Percentiles rank a stretch among this genome's conserved stretches.
These are phyloP conservation scores for Mikania micrantha DNA, from an alignment of 129 eudicot genomes.

Conservation along the genomic window DNA sequence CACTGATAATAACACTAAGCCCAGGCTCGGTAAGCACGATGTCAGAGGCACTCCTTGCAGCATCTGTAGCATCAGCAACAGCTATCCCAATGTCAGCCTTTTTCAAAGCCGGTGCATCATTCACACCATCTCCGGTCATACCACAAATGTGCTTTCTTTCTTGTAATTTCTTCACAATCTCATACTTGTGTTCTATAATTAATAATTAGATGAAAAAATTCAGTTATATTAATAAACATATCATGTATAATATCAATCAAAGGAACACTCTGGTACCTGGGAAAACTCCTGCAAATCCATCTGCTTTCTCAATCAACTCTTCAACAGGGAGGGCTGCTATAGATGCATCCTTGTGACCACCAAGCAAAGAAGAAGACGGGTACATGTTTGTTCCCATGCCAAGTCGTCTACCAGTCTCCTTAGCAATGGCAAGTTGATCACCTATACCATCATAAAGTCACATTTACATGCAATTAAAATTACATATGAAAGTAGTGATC, in stretches of 20 bases:
- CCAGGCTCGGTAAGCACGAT: constrained; percentile 89
- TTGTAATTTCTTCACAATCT: constrained; percentile 79
- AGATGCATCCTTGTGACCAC: constrained; percentile 74
- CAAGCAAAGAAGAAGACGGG: constrained; percentile 82
- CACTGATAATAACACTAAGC: constrained; percentile 82
- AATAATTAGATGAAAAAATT: constrained; percentile 1
- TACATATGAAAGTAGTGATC: not conserved
- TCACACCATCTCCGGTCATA: constrained; percentile 97
- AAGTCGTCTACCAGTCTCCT: constrained; percentile 85
- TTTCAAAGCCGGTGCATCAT: constrained; percentile 88
- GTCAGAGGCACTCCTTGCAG: constrained; percentile 91
- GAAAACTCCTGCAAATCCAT: constrained; percentile 90
- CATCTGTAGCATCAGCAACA: constrained; percentile 91
- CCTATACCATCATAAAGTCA: constrained; percentile 29
- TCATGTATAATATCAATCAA: not conserved
- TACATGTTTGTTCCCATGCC: constrained; percentile 94
- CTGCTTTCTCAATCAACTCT: constrained; percentile 87
- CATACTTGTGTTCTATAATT: constrained; percentile 85
- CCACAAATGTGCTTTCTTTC: constrained; percentile 84
- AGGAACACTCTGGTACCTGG: constrained; percentile 52
- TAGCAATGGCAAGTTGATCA: constrained; percentile 89
- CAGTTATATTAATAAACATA: not conserved
- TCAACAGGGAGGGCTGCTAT: constrained; percentile 74
- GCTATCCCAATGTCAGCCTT: constrained; percentile 90
- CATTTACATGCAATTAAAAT: not conserved